These are phyloP conservation scores for Hirsutella rhossiliensis DNA, from an alignment of 2,329 filamentous ascomycete species.

Conservation along the genomic window DNA sequence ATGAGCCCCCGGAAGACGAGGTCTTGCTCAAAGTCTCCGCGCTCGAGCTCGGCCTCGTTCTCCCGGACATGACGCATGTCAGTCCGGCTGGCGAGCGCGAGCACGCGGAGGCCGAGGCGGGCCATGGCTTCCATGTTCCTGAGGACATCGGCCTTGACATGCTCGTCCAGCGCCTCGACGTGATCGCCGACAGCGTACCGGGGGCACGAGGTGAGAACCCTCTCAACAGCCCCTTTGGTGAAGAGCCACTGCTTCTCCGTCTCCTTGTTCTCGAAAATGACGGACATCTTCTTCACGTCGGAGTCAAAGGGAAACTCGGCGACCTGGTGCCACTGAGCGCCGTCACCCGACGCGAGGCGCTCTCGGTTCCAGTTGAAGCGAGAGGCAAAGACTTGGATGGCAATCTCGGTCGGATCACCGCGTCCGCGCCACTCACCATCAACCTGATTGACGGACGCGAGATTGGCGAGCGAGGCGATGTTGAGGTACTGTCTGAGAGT, in stretches of 20 bases:
- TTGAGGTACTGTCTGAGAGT: constrained; percentile 44
- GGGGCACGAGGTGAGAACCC: constrained; percentile 52
- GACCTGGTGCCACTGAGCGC: constrained; percentile 41
- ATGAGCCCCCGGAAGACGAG: constrained; percentile 57
- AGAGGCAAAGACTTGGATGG: constrained; percentile 61
- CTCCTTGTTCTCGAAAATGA: constrained; percentile 42
- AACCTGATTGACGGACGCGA: constrained; percentile 47
- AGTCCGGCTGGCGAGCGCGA: constrained; percentile 47
- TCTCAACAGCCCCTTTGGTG: constrained; percentile 59
- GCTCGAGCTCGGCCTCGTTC: constrained; percentile 31
- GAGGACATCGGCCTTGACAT: constrained; percentile 43
- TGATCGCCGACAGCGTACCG: constrained; percentile 32
- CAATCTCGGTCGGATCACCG: constrained; percentile 56
- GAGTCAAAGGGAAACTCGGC: constrained; percentile 67
- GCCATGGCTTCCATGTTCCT: constrained; percentile 58
- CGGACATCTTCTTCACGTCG: constrained; percentile 65
- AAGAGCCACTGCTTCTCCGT: constrained; percentile 35
- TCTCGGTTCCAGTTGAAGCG: constrained; percentile 53
- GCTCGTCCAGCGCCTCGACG: constrained; percentile 34
- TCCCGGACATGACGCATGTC: constrained; percentile 22
- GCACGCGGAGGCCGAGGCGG: constrained; percentile 54
- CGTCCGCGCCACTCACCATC: constrained; percentile 47
- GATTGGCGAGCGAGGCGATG: constrained; percentile 52
- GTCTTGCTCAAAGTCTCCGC: constrained; percentile 45
- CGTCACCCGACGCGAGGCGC: constrained; percentile 35